Conservation (phyloP, 164 flowering plant species). For the Nymphaea thermarum region DNA sequence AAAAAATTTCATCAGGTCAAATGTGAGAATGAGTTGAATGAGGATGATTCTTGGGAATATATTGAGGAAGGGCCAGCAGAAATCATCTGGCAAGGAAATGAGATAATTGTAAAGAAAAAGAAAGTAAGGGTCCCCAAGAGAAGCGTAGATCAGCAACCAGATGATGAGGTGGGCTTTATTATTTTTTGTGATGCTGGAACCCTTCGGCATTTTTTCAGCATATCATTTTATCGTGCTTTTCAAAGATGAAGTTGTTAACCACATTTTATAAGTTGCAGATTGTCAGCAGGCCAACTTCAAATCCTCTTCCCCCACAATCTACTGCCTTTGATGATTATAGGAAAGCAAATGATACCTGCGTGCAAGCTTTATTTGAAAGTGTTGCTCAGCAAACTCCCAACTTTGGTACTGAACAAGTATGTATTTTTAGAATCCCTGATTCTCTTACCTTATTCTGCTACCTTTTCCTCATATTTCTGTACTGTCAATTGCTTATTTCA, state of each 20-base stretch:
- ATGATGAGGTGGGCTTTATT: slow-evolving; percentile 32
- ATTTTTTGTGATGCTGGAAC: too few relatives aligned
- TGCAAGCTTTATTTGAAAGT: slow-evolving; percentile 41
- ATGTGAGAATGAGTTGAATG: slow-evolving; percentile 17
- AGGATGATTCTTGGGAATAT: slow-evolving; percentile 68
- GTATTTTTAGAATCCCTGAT: neutral
- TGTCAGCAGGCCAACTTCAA: slow-evolving; percentile 72
- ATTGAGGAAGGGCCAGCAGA: slow-evolving; percentile 90
- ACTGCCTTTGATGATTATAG: slow-evolving; percentile 52
- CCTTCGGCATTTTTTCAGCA: too few relatives aligned
- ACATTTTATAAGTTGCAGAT: slow-evolving; percentile 24
- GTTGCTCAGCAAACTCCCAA: slow-evolving; percentile 80
- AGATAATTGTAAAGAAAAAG: slow-evolving; percentile 89
- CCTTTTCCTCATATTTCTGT: too few relatives aligned
- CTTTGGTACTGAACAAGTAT: slow-evolving; percentile 93
- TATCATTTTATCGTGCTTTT: too few relatives aligned
- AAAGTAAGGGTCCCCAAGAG: slow-evolving; percentile 56
- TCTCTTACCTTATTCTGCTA: too few relatives aligned
- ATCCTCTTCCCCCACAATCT: slow-evolving; percentile 95
- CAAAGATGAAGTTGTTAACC: too few relatives aligned
- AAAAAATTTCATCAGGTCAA: too few relatives aligned
- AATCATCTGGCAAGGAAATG: slow-evolving; percentile 96
- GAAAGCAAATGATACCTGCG: slow-evolving; percentile 25
- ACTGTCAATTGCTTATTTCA: too few relatives aligned
- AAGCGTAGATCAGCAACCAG: slow-evolving; percentile 11